phyloP scores from a whole-genome alignment of 2,329 filamentous ascomycete genomes.

The Pseudohalonectria lignicola region DNA sequence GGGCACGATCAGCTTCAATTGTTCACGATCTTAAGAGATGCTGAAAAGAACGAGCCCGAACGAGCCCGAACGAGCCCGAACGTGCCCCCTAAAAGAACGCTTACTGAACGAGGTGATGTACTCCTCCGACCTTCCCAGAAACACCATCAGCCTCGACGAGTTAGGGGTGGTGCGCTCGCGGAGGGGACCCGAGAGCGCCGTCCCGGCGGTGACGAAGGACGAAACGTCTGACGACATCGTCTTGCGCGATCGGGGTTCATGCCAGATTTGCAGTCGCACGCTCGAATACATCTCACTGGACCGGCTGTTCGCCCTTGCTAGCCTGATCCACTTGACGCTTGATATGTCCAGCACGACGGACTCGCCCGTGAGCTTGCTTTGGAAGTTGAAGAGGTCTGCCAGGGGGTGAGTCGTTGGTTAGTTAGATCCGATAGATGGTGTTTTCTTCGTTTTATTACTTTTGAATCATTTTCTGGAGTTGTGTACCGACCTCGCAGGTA shows the following conservation, averaged over 20 bases:
- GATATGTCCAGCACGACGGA: constrained; percentile 17
- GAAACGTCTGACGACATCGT: constrained; percentile 11
- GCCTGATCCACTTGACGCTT: constrained; percentile 13
- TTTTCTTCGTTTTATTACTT: too few relatives aligned
- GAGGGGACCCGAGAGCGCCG: constrained; percentile 14
- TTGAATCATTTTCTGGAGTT: too few relatives aligned
- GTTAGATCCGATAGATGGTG: constrained; percentile 18
- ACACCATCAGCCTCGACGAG: constrained; percentile 13
- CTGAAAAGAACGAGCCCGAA: background rate
- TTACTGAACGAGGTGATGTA: constrained; percentile 16
- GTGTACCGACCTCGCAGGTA: too few relatives aligned
- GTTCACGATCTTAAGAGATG: too few relatives aligned
- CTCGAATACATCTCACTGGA: constrained; percentile 13
- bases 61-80: background rate
- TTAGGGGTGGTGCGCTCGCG: constrained; percentile 12
- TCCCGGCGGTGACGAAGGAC: constrained; percentile 16
- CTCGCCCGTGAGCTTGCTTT: constrained; percentile 15
- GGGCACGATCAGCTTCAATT: too few relatives aligned
- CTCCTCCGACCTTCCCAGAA: constrained; percentile 14
- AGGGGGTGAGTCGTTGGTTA: too few relatives aligned
- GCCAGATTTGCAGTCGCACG: constrained; percentile 17
- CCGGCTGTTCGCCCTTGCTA: constrained; percentile 9
- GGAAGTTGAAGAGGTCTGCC: constrained; percentile 15
- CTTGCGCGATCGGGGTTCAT: constrained; percentile 12
- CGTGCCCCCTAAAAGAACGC: constrained; percentile 2